phyloP scores from a whole-genome alignment of 2,329 filamentous ascomycete species.

The Aspergillus sp. region DNA sequence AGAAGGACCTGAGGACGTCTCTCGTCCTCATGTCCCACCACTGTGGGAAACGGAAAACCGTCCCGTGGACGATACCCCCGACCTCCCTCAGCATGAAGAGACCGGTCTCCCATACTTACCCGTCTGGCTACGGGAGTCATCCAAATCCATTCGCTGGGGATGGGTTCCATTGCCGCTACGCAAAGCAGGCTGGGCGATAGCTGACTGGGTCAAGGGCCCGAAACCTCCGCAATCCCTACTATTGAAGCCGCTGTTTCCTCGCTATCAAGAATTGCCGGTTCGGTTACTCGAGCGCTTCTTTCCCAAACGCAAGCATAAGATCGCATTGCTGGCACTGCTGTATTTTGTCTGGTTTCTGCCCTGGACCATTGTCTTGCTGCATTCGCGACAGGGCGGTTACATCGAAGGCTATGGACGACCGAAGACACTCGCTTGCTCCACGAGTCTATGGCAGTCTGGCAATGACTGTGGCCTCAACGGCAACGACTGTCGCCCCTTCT shows the following conservation, averaged over 20 bases:
- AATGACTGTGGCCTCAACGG: constrained; percentile 58
- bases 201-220: constrained; percentile 51
- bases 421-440: constrained; percentile 47
- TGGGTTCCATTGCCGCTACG: constrained; percentile 52
- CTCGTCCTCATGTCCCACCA: constrained; percentile 37
- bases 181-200: constrained; percentile 46
- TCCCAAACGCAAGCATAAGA: constrained; percentile 50
- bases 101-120: constrained; percentile 36
- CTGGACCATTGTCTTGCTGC: constrained; percentile 49
- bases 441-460: constrained; percentile 50
- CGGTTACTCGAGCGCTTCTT: constrained; percentile 47
- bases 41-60: constrained; percentile 39
- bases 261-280: constrained; percentile 50
- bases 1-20: constrained; percentile 34
- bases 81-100: constrained; percentile 35
- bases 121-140: constrained; percentile 52
- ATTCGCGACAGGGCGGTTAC: constrained; percentile 49
- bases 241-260: constrained; percentile 51
- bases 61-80: constrained; percentile 36
- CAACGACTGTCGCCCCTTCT: constrained; percentile 58
- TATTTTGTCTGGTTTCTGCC: constrained; percentile 52
- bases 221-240: constrained; percentile 48
- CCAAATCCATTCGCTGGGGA: constrained; percentile 49
- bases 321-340: constrained; percentile 44
- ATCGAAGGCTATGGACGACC: constrained; percentile 53